Conservation (phyloP, 2,329 filamentous ascomycete genomes). For the Alternaria ventricosa region DNA sequence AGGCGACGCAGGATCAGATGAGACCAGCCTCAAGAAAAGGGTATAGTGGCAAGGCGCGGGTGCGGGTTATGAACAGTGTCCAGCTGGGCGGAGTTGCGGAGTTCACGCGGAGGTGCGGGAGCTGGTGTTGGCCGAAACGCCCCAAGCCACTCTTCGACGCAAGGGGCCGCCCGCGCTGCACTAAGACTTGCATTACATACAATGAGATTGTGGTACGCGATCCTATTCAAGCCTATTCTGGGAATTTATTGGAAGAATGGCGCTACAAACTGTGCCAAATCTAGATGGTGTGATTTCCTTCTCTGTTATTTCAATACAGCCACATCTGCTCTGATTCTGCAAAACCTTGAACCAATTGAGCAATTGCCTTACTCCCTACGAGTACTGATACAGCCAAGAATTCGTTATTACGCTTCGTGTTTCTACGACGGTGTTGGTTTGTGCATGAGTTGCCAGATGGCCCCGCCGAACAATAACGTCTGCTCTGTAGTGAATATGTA, state of each 20-base stretch:
- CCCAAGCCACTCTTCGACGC: conserved; percentile 37
- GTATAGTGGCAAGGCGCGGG: conserved; percentile 8
- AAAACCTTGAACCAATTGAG: neutral
- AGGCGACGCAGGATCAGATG: neutral
- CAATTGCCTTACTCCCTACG: neutral
- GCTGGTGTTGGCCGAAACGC: conserved; percentile 36
- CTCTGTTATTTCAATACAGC: neutral
- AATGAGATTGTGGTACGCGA: conserved; percentile 26
- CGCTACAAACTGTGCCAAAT: neutral
- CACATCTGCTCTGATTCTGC: neutral
- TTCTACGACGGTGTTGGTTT: neutral
- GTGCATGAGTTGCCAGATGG: neutral
- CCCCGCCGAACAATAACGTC: neutral
- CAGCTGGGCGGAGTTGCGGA: conserved; percentile 25
- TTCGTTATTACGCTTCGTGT: neutral
- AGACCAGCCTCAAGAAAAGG: neutral
- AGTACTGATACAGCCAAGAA: neutral
- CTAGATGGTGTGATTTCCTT: neutral
- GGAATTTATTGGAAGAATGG: conserved; percentile 10
- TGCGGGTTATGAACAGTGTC: conserved; percentile 12
- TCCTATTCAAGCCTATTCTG: conserved; percentile 37
- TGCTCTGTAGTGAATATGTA: neutral
- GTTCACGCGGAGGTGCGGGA: conserved; percentile 36
- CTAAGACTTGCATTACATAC: conserved; percentile 29
- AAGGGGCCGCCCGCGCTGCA: conserved; percentile 9